phyloP scores from a whole-genome alignment of 805 yeast genomes.

The Schwanniomyces vanrijiae region DNA sequence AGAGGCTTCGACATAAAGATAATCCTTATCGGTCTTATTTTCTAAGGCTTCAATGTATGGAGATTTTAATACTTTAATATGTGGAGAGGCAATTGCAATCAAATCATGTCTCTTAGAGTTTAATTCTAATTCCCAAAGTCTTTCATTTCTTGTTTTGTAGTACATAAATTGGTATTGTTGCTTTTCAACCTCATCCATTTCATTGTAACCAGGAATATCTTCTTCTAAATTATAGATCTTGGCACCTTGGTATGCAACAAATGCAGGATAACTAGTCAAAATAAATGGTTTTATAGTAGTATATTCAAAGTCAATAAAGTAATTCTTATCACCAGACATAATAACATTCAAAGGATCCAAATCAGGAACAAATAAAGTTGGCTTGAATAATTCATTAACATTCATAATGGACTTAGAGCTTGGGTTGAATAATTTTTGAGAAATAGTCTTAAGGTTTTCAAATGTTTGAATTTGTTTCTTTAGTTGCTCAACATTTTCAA shows the following conservation, averaged over 20 bases:
- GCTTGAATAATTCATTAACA: slow-evolving; percentile 59
- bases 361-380: slow-evolving; percentile 79
- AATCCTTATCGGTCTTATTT: slow-evolving; percentile 56
- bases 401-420: slow-evolving; percentile 59
- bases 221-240: slow-evolving; percentile 74
- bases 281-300: slow-evolving; percentile 79
- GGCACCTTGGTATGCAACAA: slow-evolving; percentile 85
- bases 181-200: slow-evolving; percentile 69
- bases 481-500: slow-evolving; percentile 43
- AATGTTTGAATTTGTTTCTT: slow-evolving; percentile 59
- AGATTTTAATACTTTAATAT: slow-evolving; percentile 68
- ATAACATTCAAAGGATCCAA: slow-evolving; percentile 88
- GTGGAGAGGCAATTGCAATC: slow-evolving; percentile 80
- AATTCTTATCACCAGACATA: slow-evolving; percentile 35
- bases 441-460: slow-evolving; percentile 55
- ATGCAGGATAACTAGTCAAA: slow-evolving; percentile 75
- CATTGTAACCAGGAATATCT: slow-evolving; percentile 70
- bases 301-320: slow-evolving; percentile 82
- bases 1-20: slow-evolving; percentile 63
- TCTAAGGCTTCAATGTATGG: slow-evolving; percentile 65
- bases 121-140: slow-evolving; percentile 78
- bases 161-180: slow-evolving; percentile 84
- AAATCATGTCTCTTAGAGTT: slow-evolving; percentile 64
- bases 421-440: slow-evolving; percentile 60
- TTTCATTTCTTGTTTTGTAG: slow-evolving; percentile 87